Evolutionary conservation across 73 alveolate species (phyloP).

Genomic region (Uronychia setigera): DNA sequence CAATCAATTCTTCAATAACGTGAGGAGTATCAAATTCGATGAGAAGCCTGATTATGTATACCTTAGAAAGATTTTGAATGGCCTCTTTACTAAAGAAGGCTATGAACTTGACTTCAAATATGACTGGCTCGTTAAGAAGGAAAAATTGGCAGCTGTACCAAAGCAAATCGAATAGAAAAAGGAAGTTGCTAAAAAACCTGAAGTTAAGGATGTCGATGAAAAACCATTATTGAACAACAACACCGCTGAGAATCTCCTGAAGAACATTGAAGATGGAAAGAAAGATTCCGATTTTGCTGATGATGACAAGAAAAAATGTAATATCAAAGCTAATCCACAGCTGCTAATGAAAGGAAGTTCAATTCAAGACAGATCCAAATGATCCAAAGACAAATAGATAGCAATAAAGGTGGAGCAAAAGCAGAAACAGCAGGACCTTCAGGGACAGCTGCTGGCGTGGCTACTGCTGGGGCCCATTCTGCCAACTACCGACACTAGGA

Average conservation of each 20-base stretch:
- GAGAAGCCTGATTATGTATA: slow-evolving; percentile 77
- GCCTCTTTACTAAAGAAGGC: neutral
- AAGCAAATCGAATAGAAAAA: neutral
- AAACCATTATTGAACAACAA: too few relatives aligned
- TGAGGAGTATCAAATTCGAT: slow-evolving; percentile 66
- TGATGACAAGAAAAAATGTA: neutral
- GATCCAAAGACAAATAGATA: neutral
- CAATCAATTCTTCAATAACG: slow-evolving; percentile 59
- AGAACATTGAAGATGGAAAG: neutral
- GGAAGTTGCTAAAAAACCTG: neutral
- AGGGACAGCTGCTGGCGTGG: neutral
- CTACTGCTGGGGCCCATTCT: neutral
- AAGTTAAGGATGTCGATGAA: too few relatives aligned
- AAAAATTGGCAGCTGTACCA: neutral
- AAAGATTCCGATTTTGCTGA: neutral
- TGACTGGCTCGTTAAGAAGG: neutral
- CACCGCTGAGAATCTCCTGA: neutral
- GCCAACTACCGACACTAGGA: neutral
- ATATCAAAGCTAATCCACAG: neutral
- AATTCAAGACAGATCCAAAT: neutral
- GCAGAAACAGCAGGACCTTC: neutral
- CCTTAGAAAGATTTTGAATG: slow-evolving; percentile 36
- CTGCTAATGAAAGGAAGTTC: neutral
- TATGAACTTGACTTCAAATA: neutral
- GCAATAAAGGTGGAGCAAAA: neutral